Percentiles rank a stretch among this genome's conserved stretches.
Conservation (phyloP, 163 green algal species). For the Chlamydomonas reinhardtii region DNA sequence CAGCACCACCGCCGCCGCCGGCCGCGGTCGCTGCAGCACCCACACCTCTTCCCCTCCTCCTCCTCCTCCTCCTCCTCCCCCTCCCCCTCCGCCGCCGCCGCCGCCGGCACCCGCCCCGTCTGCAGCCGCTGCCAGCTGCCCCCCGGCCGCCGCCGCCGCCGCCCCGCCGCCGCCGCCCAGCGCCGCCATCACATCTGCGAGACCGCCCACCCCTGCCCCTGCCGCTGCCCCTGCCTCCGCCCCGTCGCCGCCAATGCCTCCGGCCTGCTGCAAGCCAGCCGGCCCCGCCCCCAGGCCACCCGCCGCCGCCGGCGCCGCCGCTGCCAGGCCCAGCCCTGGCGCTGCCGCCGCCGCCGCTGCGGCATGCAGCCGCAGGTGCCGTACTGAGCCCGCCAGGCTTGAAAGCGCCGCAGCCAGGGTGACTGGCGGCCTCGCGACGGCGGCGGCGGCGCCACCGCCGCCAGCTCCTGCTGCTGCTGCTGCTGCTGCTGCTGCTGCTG, state of each 20-base stretch:
- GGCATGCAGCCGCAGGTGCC: background rate
- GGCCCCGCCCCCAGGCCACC: background rate
- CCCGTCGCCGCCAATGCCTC: background rate
- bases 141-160: too few species aligned
- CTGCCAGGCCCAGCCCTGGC: background rate
- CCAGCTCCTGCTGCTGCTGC: too few species aligned
- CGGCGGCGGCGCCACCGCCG: background rate
- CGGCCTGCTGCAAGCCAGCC: background rate
- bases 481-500: too few species aligned
- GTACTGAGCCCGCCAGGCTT: background rate
- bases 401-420: background rate
- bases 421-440: too few species aligned
- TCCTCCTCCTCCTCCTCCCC: too few species aligned
- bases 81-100: too few species aligned
- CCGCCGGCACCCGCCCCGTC: too few species aligned
- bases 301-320: background rate
- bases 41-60: too few species aligned
- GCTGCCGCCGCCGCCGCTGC: background rate
- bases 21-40: too few species aligned
- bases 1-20: too few species aligned
- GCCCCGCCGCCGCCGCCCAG: background rate
- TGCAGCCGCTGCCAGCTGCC: too few species aligned
- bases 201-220: background rate
- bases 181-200: background rate
- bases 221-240: background rate